A percentile compares a stretch with the other conserved stretches of the same genome.
Conservation (phyloP, 78 protist genomes). For the Speleostelium caveatum region DNA sequence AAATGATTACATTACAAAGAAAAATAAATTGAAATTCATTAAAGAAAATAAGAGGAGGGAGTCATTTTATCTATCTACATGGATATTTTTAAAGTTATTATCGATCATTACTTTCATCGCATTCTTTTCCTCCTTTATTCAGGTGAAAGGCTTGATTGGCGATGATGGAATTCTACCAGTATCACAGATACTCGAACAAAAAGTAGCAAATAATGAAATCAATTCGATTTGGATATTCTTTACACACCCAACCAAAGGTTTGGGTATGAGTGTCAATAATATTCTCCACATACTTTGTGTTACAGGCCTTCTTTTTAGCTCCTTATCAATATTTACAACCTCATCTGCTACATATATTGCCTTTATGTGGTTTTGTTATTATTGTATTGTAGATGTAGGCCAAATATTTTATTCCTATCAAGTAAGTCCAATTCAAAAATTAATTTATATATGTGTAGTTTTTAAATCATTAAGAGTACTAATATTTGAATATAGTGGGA, state of each 20-base stretch:
- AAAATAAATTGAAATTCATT: conserved; percentile 17
- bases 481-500: conserved; percentile 28
- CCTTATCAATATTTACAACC: conserved; percentile 54
- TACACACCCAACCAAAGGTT: conserved; percentile 39
- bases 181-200: neutral
- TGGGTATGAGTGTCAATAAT: conserved; percentile 54
- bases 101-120: conserved; percentile 57
- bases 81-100: conserved; percentile 58
- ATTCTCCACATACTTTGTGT: conserved; percentile 29
- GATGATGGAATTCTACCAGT: conserved; percentile 76
- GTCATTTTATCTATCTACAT: conserved; percentile 58
- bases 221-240: conserved; percentile 68
- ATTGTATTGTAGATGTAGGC: conserved; percentile 74
- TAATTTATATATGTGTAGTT: neutral
- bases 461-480: no score
- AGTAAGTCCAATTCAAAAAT: conserved; percentile 5
- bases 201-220: conserved; percentile 29
- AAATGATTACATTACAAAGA: conserved; percentile 14
- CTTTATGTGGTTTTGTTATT: conserved; percentile 74
- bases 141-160: conserved; percentile 66
- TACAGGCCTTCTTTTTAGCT: conserved; percentile 29
- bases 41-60: conserved; percentile 28
- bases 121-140: conserved; percentile 73
- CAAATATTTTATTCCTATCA: conserved; percentile 58
- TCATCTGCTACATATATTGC: conserved; percentile 42